A percentile compares a stretch with the other conserved stretches of the same genome.
Evolutionary conservation across 2,329 filamentous ascomycete species (phyloP).

Genomic region (Xylariaceae sp.): DNA sequence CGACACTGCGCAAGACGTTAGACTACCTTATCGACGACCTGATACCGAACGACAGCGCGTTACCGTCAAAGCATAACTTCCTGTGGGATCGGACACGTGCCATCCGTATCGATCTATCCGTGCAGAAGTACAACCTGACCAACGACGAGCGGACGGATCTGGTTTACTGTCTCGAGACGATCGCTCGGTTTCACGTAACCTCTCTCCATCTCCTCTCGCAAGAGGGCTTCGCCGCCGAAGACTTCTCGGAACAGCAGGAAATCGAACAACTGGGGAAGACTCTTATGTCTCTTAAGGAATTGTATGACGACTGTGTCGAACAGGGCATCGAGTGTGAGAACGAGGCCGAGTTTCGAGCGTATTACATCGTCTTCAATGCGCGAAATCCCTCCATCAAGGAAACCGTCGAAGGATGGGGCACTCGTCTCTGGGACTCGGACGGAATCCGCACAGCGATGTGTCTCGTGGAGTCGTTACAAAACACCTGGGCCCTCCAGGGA

Average conservation of each 20-base stretch:
- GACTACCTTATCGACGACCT: conserved; percentile 60
- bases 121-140: conserved; percentile 55
- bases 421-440: conserved; percentile 50
- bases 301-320: conserved; percentile 61
- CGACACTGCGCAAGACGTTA: conserved; percentile 52
- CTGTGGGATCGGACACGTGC: conserved; percentile 64
- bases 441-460: conserved; percentile 57
- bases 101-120: conserved; percentile 63
- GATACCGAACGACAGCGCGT: conserved; percentile 48
- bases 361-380: conserved; percentile 58
- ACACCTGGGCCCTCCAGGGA: conserved; percentile 50
- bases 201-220: conserved; percentile 58
- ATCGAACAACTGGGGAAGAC: conserved; percentile 62
- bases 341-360: conserved; percentile 61
- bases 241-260: conserved; percentile 63
- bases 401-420: conserved; percentile 50
- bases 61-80: conserved; percentile 55
- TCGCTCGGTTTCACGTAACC: conserved; percentile 61
- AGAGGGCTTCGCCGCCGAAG: conserved; percentile 49
- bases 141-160: conserved; percentile 52
- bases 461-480: conserved; percentile 56
- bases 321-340: conserved; percentile 54
- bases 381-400: conserved; percentile 54
- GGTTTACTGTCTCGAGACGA: conserved; percentile 60
- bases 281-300: conserved; percentile 58